Percentiles rank a stretch among this genome's conserved stretches.
phyloP scores from a whole-genome alignment of 257 asterid species.

The Solanum tarapatanum region DNA sequence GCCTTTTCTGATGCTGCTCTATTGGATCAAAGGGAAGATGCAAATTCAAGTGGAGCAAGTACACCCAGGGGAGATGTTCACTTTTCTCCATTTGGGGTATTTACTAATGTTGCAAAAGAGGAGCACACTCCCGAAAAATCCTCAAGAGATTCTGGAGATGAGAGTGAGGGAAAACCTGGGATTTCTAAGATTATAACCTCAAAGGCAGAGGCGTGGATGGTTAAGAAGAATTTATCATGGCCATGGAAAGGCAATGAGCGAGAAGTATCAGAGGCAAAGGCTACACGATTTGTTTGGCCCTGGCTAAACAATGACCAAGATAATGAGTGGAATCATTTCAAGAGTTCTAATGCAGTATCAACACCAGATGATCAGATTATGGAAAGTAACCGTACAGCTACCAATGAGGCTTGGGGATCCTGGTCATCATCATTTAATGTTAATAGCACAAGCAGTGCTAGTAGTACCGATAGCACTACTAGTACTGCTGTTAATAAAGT shows the following conservation, averaged over 20 bases:
- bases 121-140: slow-evolving; percentile 31
- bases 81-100: slow-evolving; percentile 61
- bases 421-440: slow-evolving; percentile 72
- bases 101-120: slow-evolving; percentile 26
- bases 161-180: slow-evolving; percentile 55
- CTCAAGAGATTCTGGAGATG: slow-evolving; percentile 59
- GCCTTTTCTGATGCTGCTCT: slow-evolving; percentile 29
- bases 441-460: slow-evolving; percentile 79
- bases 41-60: slow-evolving; percentile 77
- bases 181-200: slow-evolving; percentile 62
- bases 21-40: slow-evolving; percentile 65
- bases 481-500: slow-evolving; percentile 63
- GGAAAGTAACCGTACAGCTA: slow-evolving; percentile 30
- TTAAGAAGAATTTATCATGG: slow-evolving; percentile 60
- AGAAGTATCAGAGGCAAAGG: slow-evolving; percentile 50
- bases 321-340: slow-evolving; percentile 39
- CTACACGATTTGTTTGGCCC: slow-evolving; percentile 58
- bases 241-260: slow-evolving; percentile 72
- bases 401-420: slow-evolving; percentile 71
- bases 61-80: slow-evolving; percentile 70
- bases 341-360: slow-evolving; percentile 13
- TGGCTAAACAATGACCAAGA: slow-evolving; percentile 61
- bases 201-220: slow-evolving; percentile 83
- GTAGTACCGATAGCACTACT: slow-evolving; percentile 75
- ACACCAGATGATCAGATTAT: slow-evolving; percentile 39